These are phyloP conservation scores for Daldinia sp. DNA, from an alignment of 2,329 filamentous ascomycete genomes.

Conservation along the genomic window DNA sequence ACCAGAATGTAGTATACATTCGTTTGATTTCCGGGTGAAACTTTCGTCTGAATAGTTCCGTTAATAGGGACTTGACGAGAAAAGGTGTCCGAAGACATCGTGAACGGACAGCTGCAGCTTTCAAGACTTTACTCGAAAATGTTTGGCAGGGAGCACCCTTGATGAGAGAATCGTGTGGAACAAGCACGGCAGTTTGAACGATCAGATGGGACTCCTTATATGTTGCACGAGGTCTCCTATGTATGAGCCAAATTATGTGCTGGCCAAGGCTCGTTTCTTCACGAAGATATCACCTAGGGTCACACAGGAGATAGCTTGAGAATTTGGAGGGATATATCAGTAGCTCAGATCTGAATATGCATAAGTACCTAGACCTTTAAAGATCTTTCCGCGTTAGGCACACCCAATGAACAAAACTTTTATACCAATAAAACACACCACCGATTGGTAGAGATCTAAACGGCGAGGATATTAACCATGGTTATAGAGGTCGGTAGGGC, in stretches of 20 bases:
- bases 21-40: conserved; percentile 48
- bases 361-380: conserved; percentile 35
- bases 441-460: conserved; percentile 21
- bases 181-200: conserved; percentile 37
- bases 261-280: conserved; percentile 17
- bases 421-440: conserved; percentile 2
- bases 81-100: conserved; percentile 43
- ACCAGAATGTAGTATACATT: conserved; percentile 51
- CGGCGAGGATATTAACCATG: conserved; percentile 4
- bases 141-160: conserved; percentile 35
- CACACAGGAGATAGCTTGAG: conserved; percentile 16
- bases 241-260: conserved; percentile 20
- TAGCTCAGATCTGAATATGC: conserved; percentile 38
- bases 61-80: conserved; percentile 46
- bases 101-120: conserved; percentile 44
- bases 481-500: not conserved
- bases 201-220: conserved; percentile 44
- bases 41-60: conserved; percentile 45
- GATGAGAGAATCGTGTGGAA: conserved; percentile 40
- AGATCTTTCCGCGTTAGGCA: conserved; percentile 33
- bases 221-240: conserved; percentile 40
- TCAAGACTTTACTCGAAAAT: conserved; percentile 29
- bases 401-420: conserved; percentile 18
- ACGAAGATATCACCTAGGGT: conserved; percentile 15
- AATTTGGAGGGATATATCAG: conserved; percentile 21